phyloP scores from a whole-genome alignment of 225 moss, liverwort and hornwort genomes.

The Climacium dendroides region DNA sequence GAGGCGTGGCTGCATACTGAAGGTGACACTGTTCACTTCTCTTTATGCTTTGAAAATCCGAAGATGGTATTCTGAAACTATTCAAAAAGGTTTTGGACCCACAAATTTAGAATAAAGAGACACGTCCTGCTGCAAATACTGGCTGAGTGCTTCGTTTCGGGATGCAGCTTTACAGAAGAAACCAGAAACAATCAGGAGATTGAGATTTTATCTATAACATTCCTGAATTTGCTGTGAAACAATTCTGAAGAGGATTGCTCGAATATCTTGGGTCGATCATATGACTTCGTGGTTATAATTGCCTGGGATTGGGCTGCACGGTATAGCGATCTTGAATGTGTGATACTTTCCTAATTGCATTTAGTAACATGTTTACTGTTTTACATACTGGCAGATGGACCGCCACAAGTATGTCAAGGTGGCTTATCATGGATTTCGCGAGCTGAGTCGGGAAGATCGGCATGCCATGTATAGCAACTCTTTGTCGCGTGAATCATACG shows the following conservation, averaged over 20 bases:
- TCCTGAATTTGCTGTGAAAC: neutral
- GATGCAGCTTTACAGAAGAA: neutral
- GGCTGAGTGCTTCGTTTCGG: neutral
- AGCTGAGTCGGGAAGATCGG: constrained; percentile 67
- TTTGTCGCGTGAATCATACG: constrained; percentile 82
- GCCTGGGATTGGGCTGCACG: neutral
- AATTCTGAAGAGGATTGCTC: neutral
- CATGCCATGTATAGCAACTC: constrained; percentile 71
- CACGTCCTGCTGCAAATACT: neutral
- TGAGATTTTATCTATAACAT: neutral
- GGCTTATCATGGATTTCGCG: constrained; percentile 83
- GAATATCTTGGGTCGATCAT: neutral
- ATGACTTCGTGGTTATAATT: neutral
- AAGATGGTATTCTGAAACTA: neutral
- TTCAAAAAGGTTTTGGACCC: neutral
- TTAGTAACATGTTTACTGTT: neutral
- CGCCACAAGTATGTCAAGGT: constrained; percentile 98
- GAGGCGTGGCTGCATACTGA: constrained; percentile 83
- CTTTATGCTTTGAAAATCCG: neutral
- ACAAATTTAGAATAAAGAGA: neutral
- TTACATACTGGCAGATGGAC: constrained; percentile 57
- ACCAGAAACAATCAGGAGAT: neutral
- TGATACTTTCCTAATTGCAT: neutral
- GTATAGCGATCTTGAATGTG: neutral
- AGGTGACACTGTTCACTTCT: constrained; percentile 17